phyloP scores from a whole-genome alignment of 768 basidiomycete species.

The Amanita brunnescens region DNA sequence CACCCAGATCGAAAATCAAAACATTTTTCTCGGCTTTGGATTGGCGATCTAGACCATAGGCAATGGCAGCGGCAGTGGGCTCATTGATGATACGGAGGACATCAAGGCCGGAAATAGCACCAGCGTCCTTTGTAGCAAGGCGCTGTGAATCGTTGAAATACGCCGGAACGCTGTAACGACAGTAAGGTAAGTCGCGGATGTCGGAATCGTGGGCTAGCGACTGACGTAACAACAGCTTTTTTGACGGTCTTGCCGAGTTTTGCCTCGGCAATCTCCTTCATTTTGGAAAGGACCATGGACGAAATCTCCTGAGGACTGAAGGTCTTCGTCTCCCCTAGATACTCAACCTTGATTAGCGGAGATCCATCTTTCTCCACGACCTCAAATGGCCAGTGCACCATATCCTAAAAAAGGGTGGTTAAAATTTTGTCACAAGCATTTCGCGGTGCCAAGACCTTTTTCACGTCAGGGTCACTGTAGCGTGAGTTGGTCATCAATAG shows the following conservation, averaged over 20 bases:
- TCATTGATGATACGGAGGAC: slow-evolving; percentile 99
- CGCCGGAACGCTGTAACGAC: slow-evolving; percentile 68
- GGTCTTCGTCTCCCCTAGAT: slow-evolving; percentile 89
- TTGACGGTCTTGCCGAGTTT: slow-evolving; percentile 98
- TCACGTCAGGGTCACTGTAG: slow-evolving; percentile 81
- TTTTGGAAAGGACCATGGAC: slow-evolving; percentile 99
- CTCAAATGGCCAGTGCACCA: slow-evolving; percentile 95
- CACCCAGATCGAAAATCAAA: slow-evolving; percentile 98
- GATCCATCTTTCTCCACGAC: slow-evolving; percentile 97
- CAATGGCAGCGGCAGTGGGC: slow-evolving; percentile 98
- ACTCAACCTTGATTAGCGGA: slow-evolving; percentile 92
- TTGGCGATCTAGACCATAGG: slow-evolving; percentile 96
- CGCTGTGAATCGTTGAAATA: slow-evolving; percentile 99
- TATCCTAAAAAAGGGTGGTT: slow-evolving; percentile 50
- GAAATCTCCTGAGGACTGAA: slow-evolving; percentile 99
- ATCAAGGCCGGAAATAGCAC: slow-evolving; percentile 95
- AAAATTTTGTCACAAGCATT: slow-evolving; percentile 9
- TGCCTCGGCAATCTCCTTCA: slow-evolving; percentile 99
- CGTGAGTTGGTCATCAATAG: slow-evolving; percentile 8
- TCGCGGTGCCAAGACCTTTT: slow-evolving; percentile 47
- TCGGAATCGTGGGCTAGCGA: slow-evolving; percentile 12
- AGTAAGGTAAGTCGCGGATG: slow-evolving; percentile 5
- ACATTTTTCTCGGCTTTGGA: slow-evolving; percentile 95
- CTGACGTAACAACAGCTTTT: slow-evolving; percentile 97
- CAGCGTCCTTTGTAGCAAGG: slow-evolving; percentile 98